Percentiles rank a stretch among this genome's conserved stretches.
Evolutionary conservation across 2,329 filamentous ascomycete genomes (phyloP).

Genomic region (Rhexocercosporidium sp.): DNA sequence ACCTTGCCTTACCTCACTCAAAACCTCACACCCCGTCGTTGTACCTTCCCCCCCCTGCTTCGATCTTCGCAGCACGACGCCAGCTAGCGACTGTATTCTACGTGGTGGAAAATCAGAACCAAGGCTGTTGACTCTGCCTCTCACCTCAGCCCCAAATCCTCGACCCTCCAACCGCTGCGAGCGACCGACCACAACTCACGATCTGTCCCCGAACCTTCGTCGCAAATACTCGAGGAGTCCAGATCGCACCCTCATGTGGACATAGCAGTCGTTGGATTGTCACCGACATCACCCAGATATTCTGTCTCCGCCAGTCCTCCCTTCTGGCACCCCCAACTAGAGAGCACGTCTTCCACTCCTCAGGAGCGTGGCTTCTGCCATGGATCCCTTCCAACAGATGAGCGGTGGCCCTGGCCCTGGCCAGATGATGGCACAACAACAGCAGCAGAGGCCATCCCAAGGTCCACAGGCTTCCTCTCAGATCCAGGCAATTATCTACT

Average conservation of each 20-base stretch:
- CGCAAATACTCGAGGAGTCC: slow-evolving; percentile 34
- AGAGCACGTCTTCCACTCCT: slow-evolving; percentile 15
- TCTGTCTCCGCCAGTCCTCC: slow-evolving; percentile 10
- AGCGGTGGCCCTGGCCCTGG: slow-evolving; percentile 34
- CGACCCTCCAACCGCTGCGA: background rate
- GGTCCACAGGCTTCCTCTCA: slow-evolving; percentile 24
- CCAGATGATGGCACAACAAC: slow-evolving; percentile 37
- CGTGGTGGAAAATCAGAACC: background rate
- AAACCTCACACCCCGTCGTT: background rate
- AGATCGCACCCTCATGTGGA: slow-evolving; percentile 37
- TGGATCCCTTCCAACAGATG: slow-evolving; percentile 42
- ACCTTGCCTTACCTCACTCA: background rate
- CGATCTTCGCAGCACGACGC: background rate
- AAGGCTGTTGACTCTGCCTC: background rate
- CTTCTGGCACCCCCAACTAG: background rate
- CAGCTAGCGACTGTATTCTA: background rate
- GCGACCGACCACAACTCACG: background rate
- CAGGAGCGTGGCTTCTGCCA: slow-evolving; percentile 38
- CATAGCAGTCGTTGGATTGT: slow-evolving; percentile 36
- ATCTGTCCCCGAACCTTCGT: slow-evolving; percentile 19
- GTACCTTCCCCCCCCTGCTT: background rate
- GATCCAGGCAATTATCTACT: slow-evolving; percentile 39
- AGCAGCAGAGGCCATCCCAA: slow-evolving; percentile 21
- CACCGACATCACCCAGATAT: slow-evolving; percentile 29
- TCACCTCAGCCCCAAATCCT: background rate